These are phyloP conservation scores for Nepenthes mirabilis DNA, from an alignment of 148 eudicot genomes.

Conservation along the genomic window DNA sequence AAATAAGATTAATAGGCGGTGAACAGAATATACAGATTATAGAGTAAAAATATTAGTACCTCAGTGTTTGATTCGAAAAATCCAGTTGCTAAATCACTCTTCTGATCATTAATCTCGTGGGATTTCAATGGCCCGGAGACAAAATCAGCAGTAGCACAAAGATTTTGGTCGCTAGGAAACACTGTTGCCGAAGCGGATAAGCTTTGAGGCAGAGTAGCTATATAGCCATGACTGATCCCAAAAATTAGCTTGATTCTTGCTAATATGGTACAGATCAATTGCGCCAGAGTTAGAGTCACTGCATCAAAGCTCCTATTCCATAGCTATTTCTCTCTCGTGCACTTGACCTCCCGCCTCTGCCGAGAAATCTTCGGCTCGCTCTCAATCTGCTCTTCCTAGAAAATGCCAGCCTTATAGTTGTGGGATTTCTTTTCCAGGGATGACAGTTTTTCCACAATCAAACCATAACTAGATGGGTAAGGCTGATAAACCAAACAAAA, in stretches of 20 bases:
- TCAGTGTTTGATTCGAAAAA: constrained; percentile 54
- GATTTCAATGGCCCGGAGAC: constrained; percentile 31
- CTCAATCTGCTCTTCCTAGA: constrained; percentile 14
- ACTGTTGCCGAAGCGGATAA: constrained; percentile 54
- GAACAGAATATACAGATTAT: too few relatives aligned
- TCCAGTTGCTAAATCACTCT: neutral
- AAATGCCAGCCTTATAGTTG: constrained; percentile 2
- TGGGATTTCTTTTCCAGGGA: constrained; percentile 20
- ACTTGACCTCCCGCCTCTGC: constrained; percentile 61
- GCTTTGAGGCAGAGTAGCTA: constrained; percentile 42
- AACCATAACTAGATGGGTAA: too few relatives aligned
- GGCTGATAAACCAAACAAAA: too few relatives aligned
- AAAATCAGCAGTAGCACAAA: constrained; percentile 4
- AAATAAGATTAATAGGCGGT: neutral
- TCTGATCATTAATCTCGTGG: neutral
- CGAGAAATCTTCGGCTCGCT: constrained; percentile 46
- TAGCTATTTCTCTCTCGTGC: constrained; percentile 47
- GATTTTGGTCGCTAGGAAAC: constrained; percentile 35
- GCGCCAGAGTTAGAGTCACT: constrained; percentile 32
- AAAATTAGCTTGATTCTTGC: constrained; percentile 72
- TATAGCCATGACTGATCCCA: constrained; percentile 30
- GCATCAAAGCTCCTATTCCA: constrained; percentile 62
- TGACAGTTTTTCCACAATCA: constrained; percentile 36
- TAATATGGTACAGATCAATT: constrained; percentile 49
- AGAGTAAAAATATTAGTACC: constrained; percentile 6